Base-by-base conservation (phyloP, 1,139 yeast genomes). In the Scheffersomyces cryptocercus region DNA sequence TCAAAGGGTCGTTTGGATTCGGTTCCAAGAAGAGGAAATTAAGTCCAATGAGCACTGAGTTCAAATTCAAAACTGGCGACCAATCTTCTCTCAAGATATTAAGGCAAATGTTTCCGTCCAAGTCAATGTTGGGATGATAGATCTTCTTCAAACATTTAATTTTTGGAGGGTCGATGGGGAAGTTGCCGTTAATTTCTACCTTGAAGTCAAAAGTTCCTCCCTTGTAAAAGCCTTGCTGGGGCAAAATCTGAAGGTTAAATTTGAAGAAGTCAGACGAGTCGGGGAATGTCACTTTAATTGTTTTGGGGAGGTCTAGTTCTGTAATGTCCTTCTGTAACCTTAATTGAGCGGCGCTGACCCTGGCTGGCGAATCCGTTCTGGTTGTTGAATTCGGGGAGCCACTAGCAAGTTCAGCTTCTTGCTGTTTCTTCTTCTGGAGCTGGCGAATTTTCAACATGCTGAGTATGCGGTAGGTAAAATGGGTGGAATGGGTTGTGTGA, bases 131-230 rank as follows among this genome's bases (percentile, higher is more conserved):
- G 13, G 99, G 99, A 61, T 93, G 99, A 65, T 88, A 93, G 11
- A 93, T 88, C 61, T 77, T 82, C 45, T 83, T 77, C 30, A 73
- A 47, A 55, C 95, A 86, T 53, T 79, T 76, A 45, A 89, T 90
- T 61, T 84, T 87, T 6, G 99, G 99, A 14, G 98, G 93, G 40
- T 88, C 95, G 48, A 91, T 93, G 1, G 99, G 99, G 65, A 85
- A 93, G 54, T 84, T 84, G 38, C 79, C 80, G 43, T 81, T 80
- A 39, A 90, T 77, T 35, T 71, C 73, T 40, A 91, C 81, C 28
- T 74, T 70, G 63, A 93, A 93, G 33, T 62, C 62, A 67, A 91
- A 90, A 15, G 58, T 61, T 0, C 98, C 98, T 15, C 77, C 75
- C 41, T 68, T 65, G 62, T 91, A 93, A 61, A 77, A 81, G 11